Evolutionary conservation across 768 basidiomycete species (phyloP), one percentile per base, ranked within the genome.

Genomic region (Termitomyces bulborhizus): DNA sequence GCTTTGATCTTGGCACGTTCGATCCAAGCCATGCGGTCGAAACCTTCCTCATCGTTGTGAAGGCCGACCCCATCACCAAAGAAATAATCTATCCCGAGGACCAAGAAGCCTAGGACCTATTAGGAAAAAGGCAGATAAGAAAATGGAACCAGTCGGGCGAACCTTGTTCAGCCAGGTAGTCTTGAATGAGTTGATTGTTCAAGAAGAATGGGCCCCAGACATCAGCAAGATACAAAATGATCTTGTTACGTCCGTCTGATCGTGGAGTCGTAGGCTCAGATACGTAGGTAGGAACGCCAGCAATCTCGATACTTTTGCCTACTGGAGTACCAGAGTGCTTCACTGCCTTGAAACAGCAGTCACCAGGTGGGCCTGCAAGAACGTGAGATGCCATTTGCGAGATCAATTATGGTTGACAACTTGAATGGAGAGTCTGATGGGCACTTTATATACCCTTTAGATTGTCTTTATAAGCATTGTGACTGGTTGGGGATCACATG

Each of bases 101-200:
- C 83, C 44, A 72, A 67, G 62, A 78, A 86, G 1, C 84, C 84
- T 85, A 43, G 12, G 21, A 13, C 12, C 9, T 27, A 12, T 37
- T 9, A 16, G 15, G 43, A 54, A 6, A 32, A 11, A 34, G 26
- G 24, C 45, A 46, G 4, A 11, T 6, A 32, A 13, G 13, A 8
- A 11, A 39, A 34, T 45, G 5, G 12, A 34, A 16, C 6, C 18
- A 56, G 34, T 29, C 6, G 12, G 26, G 16, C 69, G 1, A 53
- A 86, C 85, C 85, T 18, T 79, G 71, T 6, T 77, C 69, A 1
- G 86, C 84, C 57, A 80, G 84, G 60, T 78, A 86, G 63, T 88
- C 84, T 62, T 85, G 82, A 5, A 87, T 54, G 21, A 85, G 70
- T 65, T 83, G 71, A 46, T 75, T 77, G 64, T 86, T 86, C 57